A percentile compares a stretch with the other conserved stretches of the same genome.
Conservation (phyloP, 2,329 filamentous ascomycete species). For the Lecanosticta acicola region DNA sequence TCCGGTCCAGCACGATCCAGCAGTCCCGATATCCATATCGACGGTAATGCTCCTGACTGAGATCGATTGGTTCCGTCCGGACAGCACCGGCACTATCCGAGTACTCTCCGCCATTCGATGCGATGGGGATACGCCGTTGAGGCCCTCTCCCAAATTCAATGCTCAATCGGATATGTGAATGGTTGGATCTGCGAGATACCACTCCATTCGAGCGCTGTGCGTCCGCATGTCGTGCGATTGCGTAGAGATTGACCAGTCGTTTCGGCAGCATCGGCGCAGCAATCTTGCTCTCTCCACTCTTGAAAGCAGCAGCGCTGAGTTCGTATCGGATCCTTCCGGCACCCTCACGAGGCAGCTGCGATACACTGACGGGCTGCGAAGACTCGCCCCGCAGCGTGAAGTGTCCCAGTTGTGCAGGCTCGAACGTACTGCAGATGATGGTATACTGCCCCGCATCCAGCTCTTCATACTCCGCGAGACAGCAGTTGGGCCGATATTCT, state of each 20-base stretch:
- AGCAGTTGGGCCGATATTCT: slow-evolving; percentile 80
- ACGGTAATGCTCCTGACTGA: slow-evolving; percentile 57
- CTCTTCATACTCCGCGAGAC: slow-evolving; percentile 56
- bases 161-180: slow-evolving; percentile 59
- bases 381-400: slow-evolving; percentile 74
- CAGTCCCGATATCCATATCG: slow-evolving; percentile 47
- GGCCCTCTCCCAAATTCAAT: slow-evolving; percentile 69
- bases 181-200: slow-evolving; percentile 14
- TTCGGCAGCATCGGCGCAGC: slow-evolving; percentile 46
- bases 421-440: slow-evolving; percentile 85
- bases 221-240: slow-evolving; percentile 22
- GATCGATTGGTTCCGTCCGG: slow-evolving; percentile 66
- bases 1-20: slow-evolving; percentile 77
- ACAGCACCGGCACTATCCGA: slow-evolving; percentile 60
- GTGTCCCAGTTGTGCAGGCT: slow-evolving; percentile 66
- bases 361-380: slow-evolving; percentile 51
- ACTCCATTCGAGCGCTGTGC: slow-evolving; percentile 16
- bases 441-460: slow-evolving; percentile 74
- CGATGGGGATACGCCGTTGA: slow-evolving; percentile 58
- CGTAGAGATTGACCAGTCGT: slow-evolving; percentile 43
- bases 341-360: slow-evolving; percentile 62
- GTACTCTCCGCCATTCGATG: slow-evolving; percentile 68
- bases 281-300: slow-evolving; percentile 47
- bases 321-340: slow-evolving; percentile 66
- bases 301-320: slow-evolving; percentile 51